These are phyloP conservation scores for Skeletonema grethae DNA, from an alignment of 108 stramenopile genomes.

Conservation along the genomic window DNA sequence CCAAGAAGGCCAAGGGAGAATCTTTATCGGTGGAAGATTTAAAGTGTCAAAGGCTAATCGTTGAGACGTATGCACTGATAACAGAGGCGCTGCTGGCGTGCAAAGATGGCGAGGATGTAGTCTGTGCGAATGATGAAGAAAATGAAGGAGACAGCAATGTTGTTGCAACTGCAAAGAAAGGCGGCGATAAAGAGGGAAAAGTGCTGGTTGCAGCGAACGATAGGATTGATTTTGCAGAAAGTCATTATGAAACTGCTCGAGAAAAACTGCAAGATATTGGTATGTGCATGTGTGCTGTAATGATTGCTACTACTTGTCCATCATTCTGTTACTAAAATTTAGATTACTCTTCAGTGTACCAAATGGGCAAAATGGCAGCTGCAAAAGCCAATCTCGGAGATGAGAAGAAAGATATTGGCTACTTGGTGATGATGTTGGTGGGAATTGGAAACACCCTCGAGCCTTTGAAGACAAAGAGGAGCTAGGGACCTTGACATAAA, in stretches of 20 bases:
- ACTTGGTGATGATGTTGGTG: slow-evolving; percentile 71
- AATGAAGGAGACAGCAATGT: neutral
- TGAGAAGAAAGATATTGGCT: slow-evolving; percentile 81
- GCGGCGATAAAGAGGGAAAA: neutral
- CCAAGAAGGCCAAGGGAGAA: slow-evolving; percentile 14
- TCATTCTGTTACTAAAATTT: neutral
- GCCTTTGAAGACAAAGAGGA: neutral
- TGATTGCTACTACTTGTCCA: neutral
- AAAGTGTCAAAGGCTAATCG: slow-evolving; percentile 50
- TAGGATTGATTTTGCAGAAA: slow-evolving; percentile 63
- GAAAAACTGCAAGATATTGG: slow-evolving; percentile 60
- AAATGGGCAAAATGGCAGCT: slow-evolving; percentile 67
- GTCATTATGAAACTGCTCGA: slow-evolving; percentile 80
- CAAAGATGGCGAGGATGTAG: slow-evolving; percentile 62
- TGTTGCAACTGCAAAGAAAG: neutral
- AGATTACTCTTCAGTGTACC: slow-evolving; percentile 37
- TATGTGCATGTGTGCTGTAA: neutral
- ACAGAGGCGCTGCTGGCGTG: slow-evolving; percentile 75
- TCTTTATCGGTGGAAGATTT: slow-evolving; percentile 47
- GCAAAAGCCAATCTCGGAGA: slow-evolving; percentile 44
- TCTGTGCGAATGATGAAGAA: slow-evolving; percentile 59
- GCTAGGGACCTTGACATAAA: neutral
- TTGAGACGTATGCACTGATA: slow-evolving; percentile 70
- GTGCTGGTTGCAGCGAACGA: slow-evolving; percentile 66
- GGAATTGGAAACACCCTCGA: slow-evolving; percentile 66